Conservation (phyloP, 208 protist species). For the Leishmania gerbilli region DNA sequence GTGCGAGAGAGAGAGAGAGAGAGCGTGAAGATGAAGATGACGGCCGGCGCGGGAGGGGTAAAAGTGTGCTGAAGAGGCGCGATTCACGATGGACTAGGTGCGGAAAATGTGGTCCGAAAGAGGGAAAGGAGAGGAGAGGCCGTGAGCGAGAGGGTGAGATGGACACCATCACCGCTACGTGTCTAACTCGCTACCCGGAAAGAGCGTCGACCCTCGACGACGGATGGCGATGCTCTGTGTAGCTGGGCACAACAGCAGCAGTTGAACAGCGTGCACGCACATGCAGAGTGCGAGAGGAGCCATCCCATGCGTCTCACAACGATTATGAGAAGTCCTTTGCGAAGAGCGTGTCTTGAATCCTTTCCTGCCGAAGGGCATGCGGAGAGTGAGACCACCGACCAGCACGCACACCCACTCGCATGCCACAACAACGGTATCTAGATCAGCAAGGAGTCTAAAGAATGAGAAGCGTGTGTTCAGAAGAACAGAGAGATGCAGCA, state of each 20-base stretch:
- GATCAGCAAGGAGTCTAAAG: neutral
- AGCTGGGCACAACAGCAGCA: neutral
- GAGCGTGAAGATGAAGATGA: neutral
- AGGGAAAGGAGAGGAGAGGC: neutral
- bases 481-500: neutral
- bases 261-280: neutral
- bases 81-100: neutral
- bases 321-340: neutral
- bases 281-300: neutral
- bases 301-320: neutral
- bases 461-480: neutral
- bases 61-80: neutral
- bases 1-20: neutral
- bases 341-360: neutral
- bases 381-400: neutral
- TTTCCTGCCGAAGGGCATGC: neutral
- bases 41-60: neutral
- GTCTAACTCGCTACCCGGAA: too few relatives aligned
- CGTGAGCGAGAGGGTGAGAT: neutral
- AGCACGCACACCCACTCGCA: neutral
- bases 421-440: neutral
- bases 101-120: neutral
- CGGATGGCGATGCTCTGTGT: neutral
- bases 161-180: neutral
- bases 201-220: neutral